These are phyloP conservation scores for Aspergillus nidulans DNA, from an alignment of 495 filamentous ascomycete genomes.

Conservation along the genomic window DNA sequence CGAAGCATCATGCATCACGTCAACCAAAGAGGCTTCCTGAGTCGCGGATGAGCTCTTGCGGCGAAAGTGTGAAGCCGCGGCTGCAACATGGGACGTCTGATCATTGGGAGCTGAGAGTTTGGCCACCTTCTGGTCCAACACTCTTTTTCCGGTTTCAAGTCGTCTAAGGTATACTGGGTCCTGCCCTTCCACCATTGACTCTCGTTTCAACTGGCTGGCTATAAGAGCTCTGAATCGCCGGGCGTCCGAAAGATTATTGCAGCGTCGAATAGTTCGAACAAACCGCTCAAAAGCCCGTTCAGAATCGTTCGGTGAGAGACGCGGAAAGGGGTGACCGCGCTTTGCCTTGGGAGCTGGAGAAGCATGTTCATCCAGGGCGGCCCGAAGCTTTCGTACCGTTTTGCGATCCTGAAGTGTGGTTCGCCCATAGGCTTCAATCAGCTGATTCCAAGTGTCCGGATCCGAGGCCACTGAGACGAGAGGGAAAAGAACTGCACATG, in stretches of 20 bases:
- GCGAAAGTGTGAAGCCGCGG: conserved; percentile 32
- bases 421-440: conserved; percentile 85
- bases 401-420: conserved; percentile 92
- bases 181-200: conserved; percentile 69
- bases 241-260: conserved; percentile 91
- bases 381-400: conserved; percentile 87
- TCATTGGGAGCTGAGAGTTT: conserved; percentile 68
- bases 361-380: conserved; percentile 91
- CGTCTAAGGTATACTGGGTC: conserved; percentile 83
- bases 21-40: conserved; percentile 68
- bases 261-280: conserved; percentile 81
- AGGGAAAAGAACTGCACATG: conserved; percentile 42
- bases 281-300: conserved; percentile 93
- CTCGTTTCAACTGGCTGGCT: conserved; percentile 85
- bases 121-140: conserved; percentile 85
- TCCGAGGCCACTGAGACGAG: conserved; percentile 52
- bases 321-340: conserved; percentile 61
- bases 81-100: conserved; percentile 31
- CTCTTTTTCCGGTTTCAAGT: conserved; percentile 82
- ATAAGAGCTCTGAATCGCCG: conserved; percentile 87
- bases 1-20: conserved; percentile 80
- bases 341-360: conserved; percentile 70
- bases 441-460: conserved; percentile 94
- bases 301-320: conserved; percentile 64
- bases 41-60: conserved; percentile 47